Evolutionary conservation across 257 asterid genomes (phyloP).

Genomic region (Datura wrightii): DNA sequence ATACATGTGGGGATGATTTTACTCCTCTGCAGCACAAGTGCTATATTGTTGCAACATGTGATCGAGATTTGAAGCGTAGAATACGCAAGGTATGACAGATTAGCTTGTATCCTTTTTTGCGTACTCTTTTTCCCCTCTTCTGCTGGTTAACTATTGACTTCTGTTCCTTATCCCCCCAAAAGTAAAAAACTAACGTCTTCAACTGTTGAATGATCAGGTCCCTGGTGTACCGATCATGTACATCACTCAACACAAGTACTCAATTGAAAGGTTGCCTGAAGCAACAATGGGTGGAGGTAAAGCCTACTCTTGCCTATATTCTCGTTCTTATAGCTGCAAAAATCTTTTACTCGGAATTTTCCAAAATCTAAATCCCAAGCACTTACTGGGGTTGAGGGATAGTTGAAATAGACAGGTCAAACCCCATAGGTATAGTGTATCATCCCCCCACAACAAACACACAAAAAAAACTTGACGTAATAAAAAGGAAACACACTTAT

Average conservation of each 20-base stretch:
- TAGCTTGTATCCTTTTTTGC: neutral
- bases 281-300: conserved; percentile 97
- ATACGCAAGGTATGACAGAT: conserved; percentile 70
- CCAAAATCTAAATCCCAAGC: neutral
- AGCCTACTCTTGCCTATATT: neutral
- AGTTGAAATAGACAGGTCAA: neutral
- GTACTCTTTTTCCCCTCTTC: neutral
- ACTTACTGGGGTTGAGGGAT: neutral
- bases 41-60: conserved; percentile 97
- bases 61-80: conserved; percentile 95
- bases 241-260: conserved; percentile 73
- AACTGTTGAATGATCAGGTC: conserved; percentile 51
- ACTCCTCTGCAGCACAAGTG: conserved; percentile 77
- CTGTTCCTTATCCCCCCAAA: neutral
- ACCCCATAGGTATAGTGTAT: neutral
- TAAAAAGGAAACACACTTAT: neutral
- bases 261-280: conserved; percentile 92
- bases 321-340: conserved; percentile 14
- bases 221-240: conserved; percentile 99
- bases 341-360: neutral
- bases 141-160: neutral
- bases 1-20: neutral
- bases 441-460: neutral
- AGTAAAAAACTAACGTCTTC: neutral
- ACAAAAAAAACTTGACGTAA: neutral